Base-by-base conservation (phyloP, 768 basidiomycete species). In the Fomitopsis serialis region DNA sequence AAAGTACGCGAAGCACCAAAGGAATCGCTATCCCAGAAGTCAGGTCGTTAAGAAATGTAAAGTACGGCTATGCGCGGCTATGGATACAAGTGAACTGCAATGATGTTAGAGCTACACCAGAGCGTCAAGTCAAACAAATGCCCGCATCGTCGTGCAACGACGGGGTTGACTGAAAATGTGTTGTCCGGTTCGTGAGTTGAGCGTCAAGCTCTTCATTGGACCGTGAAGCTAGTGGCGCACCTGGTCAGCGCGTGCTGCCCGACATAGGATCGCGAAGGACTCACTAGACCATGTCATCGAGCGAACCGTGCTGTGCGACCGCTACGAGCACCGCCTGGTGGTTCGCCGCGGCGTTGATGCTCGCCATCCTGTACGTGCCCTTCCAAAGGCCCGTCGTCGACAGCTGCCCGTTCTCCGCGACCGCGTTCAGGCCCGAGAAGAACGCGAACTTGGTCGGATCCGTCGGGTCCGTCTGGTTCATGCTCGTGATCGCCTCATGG, bases 391-490 rank as follows among this genome's bases (percentile, higher is more conserved):
- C 85, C 22, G 68, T 70, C 19, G 76, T 71, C 35, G 73, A 66
- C 5, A 84, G 69, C 10, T 73, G 42, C 2, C 83, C 84, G 50
- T 60, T 66, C 32, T 66, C 67, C 13, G 79, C 74, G 1, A 72
- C 70, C 9, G 54, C 61, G 62, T 80, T 82, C 59, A n/a, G n/a
- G n/a, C n/a, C n/a, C n/a, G n/a, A n/a, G n/a, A n/a, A n/a, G n/a
- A n/a, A n/a, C n/a, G n/a, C 76, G 53, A 86, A 86, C 27, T 70
- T 64, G 25, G 61, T 70, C 15, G 80, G 76, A 64, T 85, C 66
- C 13, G 72, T 73, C 1, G 79, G 73, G 1, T 65, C 70, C 12
- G 82, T 79, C 57, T 79, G 72, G 35, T 68, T 68, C 50, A 85
- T 66, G 12, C 76, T 70, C 15, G 62, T 55, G 53, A 89, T 68